Conservation (phyloP, 208 protist species). For the Crithidia expoeki region DNA sequence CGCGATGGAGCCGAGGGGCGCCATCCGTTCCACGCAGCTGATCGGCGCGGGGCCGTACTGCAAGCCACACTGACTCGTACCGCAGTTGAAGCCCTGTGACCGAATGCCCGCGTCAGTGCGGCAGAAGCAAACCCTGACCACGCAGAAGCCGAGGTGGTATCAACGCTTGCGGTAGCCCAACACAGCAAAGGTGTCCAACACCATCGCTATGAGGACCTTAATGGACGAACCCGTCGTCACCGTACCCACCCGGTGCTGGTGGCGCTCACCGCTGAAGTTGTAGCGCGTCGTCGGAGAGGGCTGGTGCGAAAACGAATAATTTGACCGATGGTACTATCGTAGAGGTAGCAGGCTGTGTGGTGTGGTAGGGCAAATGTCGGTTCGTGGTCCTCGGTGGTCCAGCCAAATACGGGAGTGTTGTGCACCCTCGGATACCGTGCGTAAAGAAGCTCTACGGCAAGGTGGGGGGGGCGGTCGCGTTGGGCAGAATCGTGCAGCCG, state of each 20-base stretch:
- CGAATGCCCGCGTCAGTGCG: slow-evolving; percentile 58
- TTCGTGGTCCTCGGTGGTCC: slow-evolving; percentile 38
- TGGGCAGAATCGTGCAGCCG: not conserved
- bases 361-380: slow-evolving; percentile 39
- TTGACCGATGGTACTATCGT: slow-evolving; percentile 42
- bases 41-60: slow-evolving; percentile 40
- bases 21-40: slow-evolving; percentile 44
- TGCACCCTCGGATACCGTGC: slow-evolving; percentile 29
- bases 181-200: slow-evolving; percentile 45
- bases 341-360: slow-evolving; percentile 36
- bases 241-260: slow-evolving; percentile 44
- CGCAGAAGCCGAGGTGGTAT: slow-evolving; percentile 41
- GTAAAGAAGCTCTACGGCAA: slow-evolving; percentile 29
- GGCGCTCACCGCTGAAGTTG: slow-evolving; percentile 19
- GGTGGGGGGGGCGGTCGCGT: not conserved
- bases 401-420: slow-evolving; percentile 33
- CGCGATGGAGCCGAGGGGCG: slow-evolving; percentile 41
- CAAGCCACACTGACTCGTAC: slow-evolving; percentile 36
- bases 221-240: slow-evolving; percentile 43
- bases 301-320: slow-evolving; percentile 39
- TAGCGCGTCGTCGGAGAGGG: slow-evolving; percentile 49
- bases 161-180: slow-evolving; percentile 61
- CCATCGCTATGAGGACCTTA: slow-evolving; percentile 51
- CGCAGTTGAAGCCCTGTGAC: slow-evolving; percentile 61
- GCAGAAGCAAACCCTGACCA: slow-evolving; percentile 34